phyloP scores from a whole-genome alignment of 495 filamentous ascomycete species.

The Penicillium soppii region DNA sequence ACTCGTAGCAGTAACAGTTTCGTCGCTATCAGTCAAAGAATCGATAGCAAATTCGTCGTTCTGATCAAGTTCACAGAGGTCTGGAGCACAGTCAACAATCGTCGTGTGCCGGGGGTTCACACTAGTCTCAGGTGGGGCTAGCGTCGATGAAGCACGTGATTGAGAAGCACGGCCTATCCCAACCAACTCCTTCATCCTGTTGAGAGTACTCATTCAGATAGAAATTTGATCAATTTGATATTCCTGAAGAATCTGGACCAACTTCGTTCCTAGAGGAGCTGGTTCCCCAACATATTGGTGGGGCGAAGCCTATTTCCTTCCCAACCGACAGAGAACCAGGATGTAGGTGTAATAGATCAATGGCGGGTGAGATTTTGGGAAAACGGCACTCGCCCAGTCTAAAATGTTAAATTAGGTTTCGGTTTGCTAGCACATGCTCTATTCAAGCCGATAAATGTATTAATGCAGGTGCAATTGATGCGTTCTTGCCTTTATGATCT shows the following conservation, averaged over 20 bases:
- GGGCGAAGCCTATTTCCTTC: constrained; percentile 9
- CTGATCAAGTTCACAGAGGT: constrained; percentile 1
- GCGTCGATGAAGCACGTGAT: not conserved
- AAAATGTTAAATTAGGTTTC: constrained; percentile 11
- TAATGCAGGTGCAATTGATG: constrained; percentile 2
- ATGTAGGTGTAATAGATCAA: constrained; percentile 30
- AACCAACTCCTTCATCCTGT: constrained; percentile 23
- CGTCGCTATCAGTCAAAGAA: constrained; percentile 1
- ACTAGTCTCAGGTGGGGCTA: constrained; percentile 3
- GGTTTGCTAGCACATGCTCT: constrained; percentile 7
- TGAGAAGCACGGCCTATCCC: constrained; percentile 8
- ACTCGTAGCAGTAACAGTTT: not conserved
- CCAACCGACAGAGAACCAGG: constrained; percentile 5
- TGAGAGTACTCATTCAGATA: constrained; percentile 15
- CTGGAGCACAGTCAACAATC: not conserved
- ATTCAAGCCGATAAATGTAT: not conserved
- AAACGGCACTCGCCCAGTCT: constrained; percentile 3
- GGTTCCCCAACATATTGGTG: constrained; percentile 6
- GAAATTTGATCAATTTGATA: not conserved
- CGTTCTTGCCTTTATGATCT: not conserved
- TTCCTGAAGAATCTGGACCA: not conserved
- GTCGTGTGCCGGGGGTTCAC: constrained; percentile 6
- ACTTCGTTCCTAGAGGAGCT: not conserved
- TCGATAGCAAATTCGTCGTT: not conserved
- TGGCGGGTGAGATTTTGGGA: constrained; percentile 16